Base-by-base conservation (phyloP, 2,329 filamentous ascomycete genomes). In the Ceratocystis albifundus region DNA sequence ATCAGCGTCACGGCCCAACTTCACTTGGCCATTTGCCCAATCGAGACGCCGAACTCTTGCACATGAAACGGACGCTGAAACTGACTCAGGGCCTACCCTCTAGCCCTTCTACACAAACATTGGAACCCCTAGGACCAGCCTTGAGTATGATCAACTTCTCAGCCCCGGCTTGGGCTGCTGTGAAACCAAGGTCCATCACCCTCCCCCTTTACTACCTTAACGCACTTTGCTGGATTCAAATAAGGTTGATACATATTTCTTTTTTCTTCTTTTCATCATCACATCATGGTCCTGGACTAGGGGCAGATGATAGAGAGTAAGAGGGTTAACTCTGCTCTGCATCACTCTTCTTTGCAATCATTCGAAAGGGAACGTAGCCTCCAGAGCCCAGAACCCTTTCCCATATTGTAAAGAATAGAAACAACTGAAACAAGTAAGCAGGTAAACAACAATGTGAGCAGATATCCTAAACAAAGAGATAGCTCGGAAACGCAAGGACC, bases 381-480 rank as follows among this genome's bases (percentile, higher is more conserved):
- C 53, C 53, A 57, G 53, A 57, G 53, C 53, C 25, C 53, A n/a
- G 22, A 28, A 57, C 25, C 53, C 30, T 32, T 32, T 57, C 53
- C 22, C 53, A 57, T 57, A 57, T 57, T 28, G 53, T 57, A 61
- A 67, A 61, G 63, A 62, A 46, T 61, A 64, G 46, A 68, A 45
- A 59, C 45, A 62, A 62, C 36, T 15, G 59, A 44, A 63, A 12
- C 61, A 57, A 62, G 28, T 15, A 62, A 45, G 65, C 41, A 68
- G 22, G 10, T 12, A 41, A 41, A 66, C 64, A 66, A 66, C 1
- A 61, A 36, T 25, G 57, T 36, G 50, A 63, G 48, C 46, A 66
- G 64, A 55, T 6, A 4, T 8, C 32, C 25, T 61, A 44, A 55
- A 64, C 62, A 70, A 67, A 65, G 69, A 71, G 69, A 71, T 66